Evolutionary conservation across 345 rosid genomes (phyloP).

Genomic region (Kernera saxatilis): DNA sequence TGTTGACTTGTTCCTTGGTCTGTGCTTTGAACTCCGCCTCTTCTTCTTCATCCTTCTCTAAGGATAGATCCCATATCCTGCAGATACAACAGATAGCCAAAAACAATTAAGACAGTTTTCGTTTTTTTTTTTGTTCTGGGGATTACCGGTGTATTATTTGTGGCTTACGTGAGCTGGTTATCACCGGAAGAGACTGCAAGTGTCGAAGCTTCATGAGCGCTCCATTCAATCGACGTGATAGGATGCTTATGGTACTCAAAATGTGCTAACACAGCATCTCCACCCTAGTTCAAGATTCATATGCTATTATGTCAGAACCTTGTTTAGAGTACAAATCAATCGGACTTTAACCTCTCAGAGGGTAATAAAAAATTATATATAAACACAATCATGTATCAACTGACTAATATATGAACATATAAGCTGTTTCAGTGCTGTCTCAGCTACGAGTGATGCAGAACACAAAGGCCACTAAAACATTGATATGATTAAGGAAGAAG

Average conservation of each 20-base stretch:
- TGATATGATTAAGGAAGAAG: too few species aligned
- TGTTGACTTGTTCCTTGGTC: slow-evolving; percentile 71
- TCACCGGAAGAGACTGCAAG: slow-evolving; percentile 82
- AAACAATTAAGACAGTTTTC: too few species aligned
- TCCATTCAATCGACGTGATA: slow-evolving; percentile 84
- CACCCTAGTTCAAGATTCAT: slow-evolving; percentile 37
- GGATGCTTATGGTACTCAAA: slow-evolving; percentile 76
- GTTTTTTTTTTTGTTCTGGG: not conserved
- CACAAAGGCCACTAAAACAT: too few species aligned
- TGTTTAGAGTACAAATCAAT: too few species aligned
- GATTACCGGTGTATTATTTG: not conserved
- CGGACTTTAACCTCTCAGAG: too few species aligned
- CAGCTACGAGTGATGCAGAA: too few species aligned
- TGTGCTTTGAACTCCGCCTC: slow-evolving; percentile 81
- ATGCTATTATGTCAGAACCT: not conserved
- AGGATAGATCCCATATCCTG: slow-evolving; percentile 93
- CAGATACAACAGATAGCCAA: not conserved
- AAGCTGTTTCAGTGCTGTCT: too few species aligned
- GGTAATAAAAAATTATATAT: too few species aligned
- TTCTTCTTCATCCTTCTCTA: slow-evolving; percentile 92
- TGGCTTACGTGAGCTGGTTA: slow-evolving; percentile 78
- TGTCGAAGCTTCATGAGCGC: slow-evolving; percentile 75
- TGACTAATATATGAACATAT: too few species aligned
- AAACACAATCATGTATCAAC: too few species aligned
- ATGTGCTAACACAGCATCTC: slow-evolving; percentile 71